phyloP scores from a whole-genome alignment of 768 basidiomycete genomes.

The Mycena alexandri region DNA sequence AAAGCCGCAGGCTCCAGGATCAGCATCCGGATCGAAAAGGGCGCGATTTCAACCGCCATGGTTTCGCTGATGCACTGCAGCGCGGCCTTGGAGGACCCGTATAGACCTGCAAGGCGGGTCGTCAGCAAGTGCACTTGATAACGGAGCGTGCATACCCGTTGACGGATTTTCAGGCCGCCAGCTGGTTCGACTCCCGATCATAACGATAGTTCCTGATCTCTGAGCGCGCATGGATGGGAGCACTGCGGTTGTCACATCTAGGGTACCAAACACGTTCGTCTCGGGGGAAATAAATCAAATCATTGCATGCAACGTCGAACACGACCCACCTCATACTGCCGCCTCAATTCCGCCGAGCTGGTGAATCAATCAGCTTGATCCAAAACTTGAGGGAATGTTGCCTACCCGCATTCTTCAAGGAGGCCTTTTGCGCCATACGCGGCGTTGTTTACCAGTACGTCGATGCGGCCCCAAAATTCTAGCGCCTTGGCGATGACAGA shows the following conservation, averaged over 20 bases:
- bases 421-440: conserved; percentile 52
- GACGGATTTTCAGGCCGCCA: conserved; percentile 52
- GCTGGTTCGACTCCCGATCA: conserved; percentile 53
- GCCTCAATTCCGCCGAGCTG: conserved; percentile 26
- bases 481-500: conserved; percentile 48
- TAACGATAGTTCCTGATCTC: conserved; percentile 53
- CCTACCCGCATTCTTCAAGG: conserved; percentile 58
- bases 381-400: conserved; percentile 35
- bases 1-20: conserved; percentile 58
- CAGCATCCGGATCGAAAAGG: conserved; percentile 54
- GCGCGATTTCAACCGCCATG: conserved; percentile 52
- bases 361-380: not conserved
- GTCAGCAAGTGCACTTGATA: not conserved
- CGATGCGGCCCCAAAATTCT: conserved; percentile 53
- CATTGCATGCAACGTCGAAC: not conserved
- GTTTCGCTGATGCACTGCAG: conserved; percentile 55
- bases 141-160: conserved; percentile 30
- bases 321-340: conserved; percentile 26
- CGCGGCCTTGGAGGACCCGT: conserved; percentile 56
- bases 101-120: conserved; percentile 40
- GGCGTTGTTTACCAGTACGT: conserved; percentile 61
- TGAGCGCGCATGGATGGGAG: conserved; percentile 53
- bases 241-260: conserved; percentile 60
- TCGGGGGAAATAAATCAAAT: conserved; percentile 16
- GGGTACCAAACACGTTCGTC: conserved; percentile 58